Evolutionary conservation across 495 filamentous ascomycete species (phyloP), one percentile per base, ranked within the genome.

Genomic region (Staphylotrichum tortipilum): DNA sequence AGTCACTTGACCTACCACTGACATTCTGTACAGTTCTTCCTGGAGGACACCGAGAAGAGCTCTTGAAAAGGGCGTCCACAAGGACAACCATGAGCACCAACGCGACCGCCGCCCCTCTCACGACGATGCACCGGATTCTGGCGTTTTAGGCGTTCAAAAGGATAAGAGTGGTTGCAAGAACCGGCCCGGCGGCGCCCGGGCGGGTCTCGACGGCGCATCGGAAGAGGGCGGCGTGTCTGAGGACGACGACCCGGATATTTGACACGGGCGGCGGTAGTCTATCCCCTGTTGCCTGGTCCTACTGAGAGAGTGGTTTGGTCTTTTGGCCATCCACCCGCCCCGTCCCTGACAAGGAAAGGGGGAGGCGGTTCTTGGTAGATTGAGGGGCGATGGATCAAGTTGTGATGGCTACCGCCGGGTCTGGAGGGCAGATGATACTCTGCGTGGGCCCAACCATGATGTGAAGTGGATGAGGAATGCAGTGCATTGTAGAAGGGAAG

Each of bases 1-100:
- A 49, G 41, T 30, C 29, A 23, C n/a, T 12, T 15, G 14, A 33
- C 10, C 2, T 4, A 18, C 24, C n/a, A n/a, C 45, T 70, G 34
- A 62, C 44, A 36, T 11, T 17, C 37, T 36, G 41, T 18, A 49
- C 41, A 75, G 72, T 95, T 92, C 84, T 95, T 95, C 85, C 68
- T 95, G 66, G 89, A 95, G 67, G 89, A 94, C 45, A 52, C 42
- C 58, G 81, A 88, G 10, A 66, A 73, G 55, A 73, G 66, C 49
- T 83, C 74, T 74, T 91, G 78, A 91, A 83, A 70, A 61, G 64
- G 69, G 66, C 69, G 59, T 55, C 49, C 59, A 55, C n/a, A 60
- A 61, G 44, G 61, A 68, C 55, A 68, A 77, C 52, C 54, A 53
- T 46, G 50, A 47, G 5, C 44, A 68, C n/a, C n/a, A n/a, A 17